Base-by-base conservation (phyloP, 306 rosid genomes). In the Trifolium dubium region DNA sequence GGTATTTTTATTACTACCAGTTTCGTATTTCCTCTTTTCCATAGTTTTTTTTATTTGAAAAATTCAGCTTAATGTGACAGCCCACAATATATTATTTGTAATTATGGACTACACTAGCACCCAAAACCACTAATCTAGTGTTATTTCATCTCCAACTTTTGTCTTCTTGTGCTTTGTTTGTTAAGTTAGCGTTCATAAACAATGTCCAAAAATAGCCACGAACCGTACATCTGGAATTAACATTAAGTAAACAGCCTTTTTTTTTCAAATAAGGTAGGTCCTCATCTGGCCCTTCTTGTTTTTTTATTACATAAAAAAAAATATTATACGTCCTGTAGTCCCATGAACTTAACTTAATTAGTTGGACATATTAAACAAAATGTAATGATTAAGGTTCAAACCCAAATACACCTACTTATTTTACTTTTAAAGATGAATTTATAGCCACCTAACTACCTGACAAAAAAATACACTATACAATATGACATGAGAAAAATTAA, bases 51-150 rank as follows among this genome's bases (percentile, higher is more conserved):
- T 23, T 1, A 23, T 23, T 23, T 23, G 23, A 31, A 32, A 32
- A 30, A 87, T 73, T 81, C 88, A 71, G 64, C 85, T 87, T 60
- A 65, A 84, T 81, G 71, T 75, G 84, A 73, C 88, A 83, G 90
- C 96, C 92, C 96, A 90, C 96, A 90, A 81, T 82, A 91, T 88
- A 74, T 56, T 14, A 18, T 51, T 30, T 62, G 72, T 15, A 51
- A 72, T 77, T 68, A 55, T 73, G 79, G 59, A 66, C 67, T 18
- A 66, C 40, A 54, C 68, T 65, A 37, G 40, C 10, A 37, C 40
- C 76, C 82, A 68, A 86, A 81, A 81, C 90, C 82, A 71, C 84
- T 76, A 12, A 32, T 80, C 9, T 37, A 37, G 31, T 28, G 6
- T 44, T 37, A 37, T 66, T 23, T 53, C 72, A 61, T 74, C 77